phyloP scores from a whole-genome alignment of 2,329 filamentous ascomycete species.

The Aspergillus udagawae region DNA sequence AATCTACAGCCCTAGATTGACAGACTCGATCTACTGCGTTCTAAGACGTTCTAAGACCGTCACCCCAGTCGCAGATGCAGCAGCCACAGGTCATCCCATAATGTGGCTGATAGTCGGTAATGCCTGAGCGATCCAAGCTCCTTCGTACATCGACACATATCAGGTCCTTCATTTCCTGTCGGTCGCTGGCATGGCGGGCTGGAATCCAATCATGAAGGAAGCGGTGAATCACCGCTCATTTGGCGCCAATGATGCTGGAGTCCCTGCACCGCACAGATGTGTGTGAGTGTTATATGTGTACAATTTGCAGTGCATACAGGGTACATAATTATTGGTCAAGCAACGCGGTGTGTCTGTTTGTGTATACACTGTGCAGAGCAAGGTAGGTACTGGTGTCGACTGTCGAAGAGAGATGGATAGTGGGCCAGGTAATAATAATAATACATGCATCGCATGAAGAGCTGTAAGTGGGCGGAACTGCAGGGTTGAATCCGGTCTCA shows the following conservation, averaged over 20 bases:
- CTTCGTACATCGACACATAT: neutral
- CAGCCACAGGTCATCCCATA: neutral
- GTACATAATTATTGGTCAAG: too few species aligned
- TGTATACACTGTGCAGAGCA: too few species aligned
- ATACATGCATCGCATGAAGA: constrained; percentile 14
- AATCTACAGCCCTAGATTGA: neutral
- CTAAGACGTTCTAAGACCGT: too few species aligned
- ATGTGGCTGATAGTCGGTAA: neutral
- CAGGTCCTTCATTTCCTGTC: neutral
- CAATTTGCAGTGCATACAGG: too few species aligned
- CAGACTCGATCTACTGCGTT: too few species aligned
- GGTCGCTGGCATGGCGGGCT: constrained; percentile 9
- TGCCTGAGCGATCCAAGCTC: constrained; percentile 1
- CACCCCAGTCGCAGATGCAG: neutral
- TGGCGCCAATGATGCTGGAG: neutral
- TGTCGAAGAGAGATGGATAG: neutral
- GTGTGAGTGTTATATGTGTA: neutral
- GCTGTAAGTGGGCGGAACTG: constrained; percentile 10
- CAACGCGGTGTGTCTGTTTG: neutral
- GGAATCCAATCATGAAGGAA: constrained; percentile 11
- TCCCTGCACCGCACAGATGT: neutral
- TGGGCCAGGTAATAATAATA: neutral
- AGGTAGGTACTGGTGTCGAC: neutral
- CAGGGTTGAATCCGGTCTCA: constrained; percentile 14
- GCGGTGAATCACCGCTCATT: constrained; percentile 21